Percentiles rank a stretch among this genome's conserved stretches.
These are phyloP conservation scores for Monotropa hypopitys DNA, from an alignment of 179 eudicot species.

Conservation along the genomic window DNA sequence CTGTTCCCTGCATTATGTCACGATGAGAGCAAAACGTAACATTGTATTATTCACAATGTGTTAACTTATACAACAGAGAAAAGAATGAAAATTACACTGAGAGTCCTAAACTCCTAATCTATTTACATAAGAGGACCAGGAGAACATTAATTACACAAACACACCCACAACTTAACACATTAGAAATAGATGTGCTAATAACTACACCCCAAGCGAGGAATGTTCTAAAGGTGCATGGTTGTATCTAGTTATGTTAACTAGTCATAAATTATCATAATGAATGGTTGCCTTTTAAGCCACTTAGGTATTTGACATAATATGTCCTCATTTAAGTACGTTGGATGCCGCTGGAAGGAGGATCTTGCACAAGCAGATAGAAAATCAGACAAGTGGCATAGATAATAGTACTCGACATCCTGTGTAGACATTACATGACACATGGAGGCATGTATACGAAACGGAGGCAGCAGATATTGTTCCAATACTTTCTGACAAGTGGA, in stretches of 20 bases:
- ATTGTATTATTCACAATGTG: too few relatives aligned
- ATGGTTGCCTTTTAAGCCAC: not conserved
- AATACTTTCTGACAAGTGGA: conserved; percentile 2
- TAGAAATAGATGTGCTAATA: not conserved
- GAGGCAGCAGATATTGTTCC: not conserved
- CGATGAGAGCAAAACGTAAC: too few relatives aligned
- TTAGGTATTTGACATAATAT: not conserved
- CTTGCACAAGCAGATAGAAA: not conserved
- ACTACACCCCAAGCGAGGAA: not conserved
- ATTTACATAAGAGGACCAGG: too few relatives aligned
- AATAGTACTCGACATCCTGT: not conserved
- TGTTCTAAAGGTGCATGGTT: not conserved
- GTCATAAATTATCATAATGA: not conserved
- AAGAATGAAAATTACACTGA: too few relatives aligned
- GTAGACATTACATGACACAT: not conserved
- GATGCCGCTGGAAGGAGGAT: not conserved
- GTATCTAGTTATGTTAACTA: not conserved
- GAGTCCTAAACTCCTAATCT: too few relatives aligned
- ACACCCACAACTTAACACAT: too few relatives aligned
- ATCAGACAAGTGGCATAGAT: too few relatives aligned
- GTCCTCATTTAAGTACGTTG: not conserved
- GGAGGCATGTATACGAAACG: not conserved
- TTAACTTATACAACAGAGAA: too few relatives aligned
- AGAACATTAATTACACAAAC: too few relatives aligned
- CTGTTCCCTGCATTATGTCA: conserved; percentile 92